These are phyloP conservation scores for Trypanosoma boissoni DNA, from an alignment of 208 protist species.

Conservation along the genomic window DNA sequence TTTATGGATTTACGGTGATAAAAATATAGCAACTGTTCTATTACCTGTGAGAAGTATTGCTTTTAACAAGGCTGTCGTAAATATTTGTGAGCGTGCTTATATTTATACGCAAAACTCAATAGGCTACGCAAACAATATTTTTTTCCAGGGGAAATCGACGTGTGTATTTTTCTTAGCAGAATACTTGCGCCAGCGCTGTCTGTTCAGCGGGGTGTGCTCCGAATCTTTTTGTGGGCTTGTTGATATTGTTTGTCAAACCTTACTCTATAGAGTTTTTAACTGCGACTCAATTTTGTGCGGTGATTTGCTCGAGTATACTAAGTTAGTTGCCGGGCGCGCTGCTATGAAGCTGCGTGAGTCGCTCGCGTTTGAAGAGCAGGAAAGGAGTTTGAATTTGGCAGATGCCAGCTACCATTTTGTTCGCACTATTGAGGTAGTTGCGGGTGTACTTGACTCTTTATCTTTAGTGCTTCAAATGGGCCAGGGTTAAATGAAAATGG, in stretches of 20 bases:
- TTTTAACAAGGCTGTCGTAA: not conserved
- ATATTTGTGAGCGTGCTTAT: slow-evolving; percentile 18
- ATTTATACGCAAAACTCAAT: not conserved
- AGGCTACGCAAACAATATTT: not conserved
- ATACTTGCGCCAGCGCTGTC: slow-evolving; percentile 16
- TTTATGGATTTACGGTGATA: slow-evolving; percentile 22
- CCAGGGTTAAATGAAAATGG: too few species aligned
- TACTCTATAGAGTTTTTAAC: slow-evolving; percentile 14
- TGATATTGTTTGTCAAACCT: slow-evolving; percentile 5
- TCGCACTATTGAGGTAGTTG: too few species aligned
- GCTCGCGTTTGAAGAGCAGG: too few species aligned
- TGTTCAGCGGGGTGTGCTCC: not conserved
- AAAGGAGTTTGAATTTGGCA: too few species aligned
- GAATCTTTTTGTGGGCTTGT: slow-evolving; percentile 10
- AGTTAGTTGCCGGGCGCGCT: not conserved
- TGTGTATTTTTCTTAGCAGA: slow-evolving; percentile 21
- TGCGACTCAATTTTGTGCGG: not conserved
- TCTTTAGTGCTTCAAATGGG: too few species aligned
- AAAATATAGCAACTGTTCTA: slow-evolving; percentile 16
- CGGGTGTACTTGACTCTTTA: too few species aligned
- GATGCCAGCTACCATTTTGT: too few species aligned
- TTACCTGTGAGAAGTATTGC: slow-evolving; percentile 12
- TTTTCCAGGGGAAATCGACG: not conserved
- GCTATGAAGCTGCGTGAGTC: not conserved
- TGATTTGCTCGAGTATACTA: slow-evolving; percentile 2